phyloP scores from a whole-genome alignment of 2,329 filamentous ascomycete genomes.

The Colletotrichum sp. region DNA sequence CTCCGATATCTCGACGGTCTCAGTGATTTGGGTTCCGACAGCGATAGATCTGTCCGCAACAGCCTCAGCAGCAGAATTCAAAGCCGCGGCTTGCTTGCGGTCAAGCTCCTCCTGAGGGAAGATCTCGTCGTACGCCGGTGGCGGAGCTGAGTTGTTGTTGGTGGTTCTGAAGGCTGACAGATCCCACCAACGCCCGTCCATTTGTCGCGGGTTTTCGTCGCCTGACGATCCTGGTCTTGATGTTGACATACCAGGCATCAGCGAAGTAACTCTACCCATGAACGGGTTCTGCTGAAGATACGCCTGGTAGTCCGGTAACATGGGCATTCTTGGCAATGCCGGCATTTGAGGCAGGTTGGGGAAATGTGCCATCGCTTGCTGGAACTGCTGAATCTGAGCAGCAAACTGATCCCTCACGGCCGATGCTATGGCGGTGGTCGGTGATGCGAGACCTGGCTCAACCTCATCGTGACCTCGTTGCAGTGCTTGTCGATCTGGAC shows the following conservation, averaged over 20 bases:
- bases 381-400: slow-evolving; percentile 77
- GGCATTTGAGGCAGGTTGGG: slow-evolving; percentile 63
- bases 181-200: slow-evolving; percentile 71
- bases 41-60: slow-evolving; percentile 58
- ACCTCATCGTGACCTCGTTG: slow-evolving; percentile 15
- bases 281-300: slow-evolving; percentile 65
- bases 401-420: slow-evolving; percentile 77
- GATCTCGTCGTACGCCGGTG: slow-evolving; percentile 81
- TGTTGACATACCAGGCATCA: slow-evolving; percentile 70
- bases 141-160: slow-evolving; percentile 54
- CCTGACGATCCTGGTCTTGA: slow-evolving; percentile 54
- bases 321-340: slow-evolving; percentile 61
- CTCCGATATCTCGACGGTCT: slow-evolving; percentile 44
- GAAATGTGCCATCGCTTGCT: slow-evolving; percentile 71
- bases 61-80: slow-evolving; percentile 61
- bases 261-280: slow-evolving; percentile 73
- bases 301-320: slow-evolving; percentile 75
- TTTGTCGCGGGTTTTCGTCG: slow-evolving; percentile 44
- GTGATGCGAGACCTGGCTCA: slow-evolving; percentile 48
- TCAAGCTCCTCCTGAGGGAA: slow-evolving; percentile 65
- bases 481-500: slow-evolving; percentile 16
- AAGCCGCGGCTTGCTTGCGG: slow-evolving; percentile 62
- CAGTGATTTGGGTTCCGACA: slow-evolving; percentile 49
- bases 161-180: slow-evolving; percentile 60
- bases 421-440: slow-evolving; percentile 66